These are phyloP conservation scores for Somion occarium DNA, from an alignment of 1,284 basidiomycete genomes.

Conservation along the genomic window DNA sequence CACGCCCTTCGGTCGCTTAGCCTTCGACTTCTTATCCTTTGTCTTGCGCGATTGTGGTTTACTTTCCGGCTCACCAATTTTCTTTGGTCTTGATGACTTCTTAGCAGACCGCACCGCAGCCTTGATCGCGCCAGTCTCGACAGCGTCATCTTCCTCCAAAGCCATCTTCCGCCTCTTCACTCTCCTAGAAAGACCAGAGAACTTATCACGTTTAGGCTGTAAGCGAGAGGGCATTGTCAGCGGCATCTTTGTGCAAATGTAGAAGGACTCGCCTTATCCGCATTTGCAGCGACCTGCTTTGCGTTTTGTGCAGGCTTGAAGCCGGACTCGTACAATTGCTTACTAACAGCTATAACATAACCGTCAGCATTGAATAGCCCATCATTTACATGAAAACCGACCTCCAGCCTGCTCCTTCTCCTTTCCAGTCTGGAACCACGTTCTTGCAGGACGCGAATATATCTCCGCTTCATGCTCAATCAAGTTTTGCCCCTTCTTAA, in stretches of 20 bases:
- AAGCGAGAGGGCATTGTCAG: too few species aligned
- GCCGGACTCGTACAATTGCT: conserved; percentile 63
- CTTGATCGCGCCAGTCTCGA: conserved; percentile 49
- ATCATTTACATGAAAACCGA: conserved; percentile 30
- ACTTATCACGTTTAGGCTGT: conserved; percentile 77
- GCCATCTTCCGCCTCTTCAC: conserved; percentile 85
- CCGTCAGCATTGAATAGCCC: conserved; percentile 3
- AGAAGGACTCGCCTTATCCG: conserved; percentile 26
- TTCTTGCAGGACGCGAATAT: conserved; percentile 87
- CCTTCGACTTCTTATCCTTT: conserved; percentile 15
- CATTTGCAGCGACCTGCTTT: conserved; percentile 20
- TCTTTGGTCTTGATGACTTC: conserved; percentile 59
- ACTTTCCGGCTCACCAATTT: conserved; percentile 40
- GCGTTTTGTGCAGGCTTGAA: conserved; percentile 26
- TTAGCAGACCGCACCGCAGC: conserved; percentile 85
- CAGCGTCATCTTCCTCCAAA: conserved; percentile 70
- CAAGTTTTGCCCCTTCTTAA: conserved; percentile 95
- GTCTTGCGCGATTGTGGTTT: conserved; percentile 21
- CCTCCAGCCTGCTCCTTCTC: conserved; percentile 83
- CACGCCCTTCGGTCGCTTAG: conserved; percentile 11
- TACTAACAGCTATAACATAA: conserved; percentile 52
- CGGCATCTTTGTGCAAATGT: too few species aligned
- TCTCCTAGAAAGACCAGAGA: conserved; percentile 79
- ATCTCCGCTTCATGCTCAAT: conserved; percentile 95
- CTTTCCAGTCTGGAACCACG: conserved; percentile 94